Evolutionary conservation across 31 red algal genomes (phyloP).

Genomic region (Endocladia muricata): DNA sequence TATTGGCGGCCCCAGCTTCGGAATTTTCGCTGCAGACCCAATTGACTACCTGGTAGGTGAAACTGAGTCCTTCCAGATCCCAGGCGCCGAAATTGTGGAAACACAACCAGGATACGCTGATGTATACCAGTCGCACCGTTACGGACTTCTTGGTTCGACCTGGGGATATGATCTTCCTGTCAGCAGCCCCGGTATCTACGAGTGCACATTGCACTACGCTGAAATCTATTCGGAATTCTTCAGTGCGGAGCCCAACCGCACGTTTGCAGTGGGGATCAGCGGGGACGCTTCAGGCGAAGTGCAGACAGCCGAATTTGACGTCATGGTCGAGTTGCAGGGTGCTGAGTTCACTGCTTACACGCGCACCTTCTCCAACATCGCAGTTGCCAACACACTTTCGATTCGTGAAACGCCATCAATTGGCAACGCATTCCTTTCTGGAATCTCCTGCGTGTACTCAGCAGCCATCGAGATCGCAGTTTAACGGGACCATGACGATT

Average conservation of each 20-base stretch:
- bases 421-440: slow-evolving; percentile 47
- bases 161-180: slow-evolving; percentile 44
- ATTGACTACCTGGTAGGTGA: slow-evolving; percentile 18
- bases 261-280: slow-evolving; percentile 14
- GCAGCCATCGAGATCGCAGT: no score
- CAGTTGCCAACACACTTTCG: neutral
- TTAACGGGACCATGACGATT: no score
- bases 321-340: slow-evolving; percentile 29
- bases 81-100: slow-evolving; percentile 15
- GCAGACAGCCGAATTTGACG: slow-evolving; percentile 21
- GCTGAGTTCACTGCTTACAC: slow-evolving; percentile 31
- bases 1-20: slow-evolving; percentile 28
- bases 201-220: slow-evolving; percentile 44
- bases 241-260: slow-evolving; percentile 28
- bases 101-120: slow-evolving; percentile 15
- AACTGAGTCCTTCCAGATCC: slow-evolving; percentile 9
- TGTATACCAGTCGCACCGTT: slow-evolving; percentile 35
- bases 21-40: slow-evolving; percentile 21
- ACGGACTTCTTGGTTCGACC: slow-evolving; percentile 36
- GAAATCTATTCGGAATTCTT: slow-evolving; percentile 37
- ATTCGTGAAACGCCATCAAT: slow-evolving; percentile 9
- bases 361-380: slow-evolving; percentile 22
- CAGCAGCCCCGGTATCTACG: slow-evolving; percentile 14
- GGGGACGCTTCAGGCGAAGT: slow-evolving; percentile 11
- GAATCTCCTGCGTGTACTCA: slow-evolving; percentile 19